A percentile compares a stretch with the other conserved stretches of the same genome.
Conservation (phyloP, 2,329 filamentous ascomycete species). For the Fusarium scirpi region DNA sequence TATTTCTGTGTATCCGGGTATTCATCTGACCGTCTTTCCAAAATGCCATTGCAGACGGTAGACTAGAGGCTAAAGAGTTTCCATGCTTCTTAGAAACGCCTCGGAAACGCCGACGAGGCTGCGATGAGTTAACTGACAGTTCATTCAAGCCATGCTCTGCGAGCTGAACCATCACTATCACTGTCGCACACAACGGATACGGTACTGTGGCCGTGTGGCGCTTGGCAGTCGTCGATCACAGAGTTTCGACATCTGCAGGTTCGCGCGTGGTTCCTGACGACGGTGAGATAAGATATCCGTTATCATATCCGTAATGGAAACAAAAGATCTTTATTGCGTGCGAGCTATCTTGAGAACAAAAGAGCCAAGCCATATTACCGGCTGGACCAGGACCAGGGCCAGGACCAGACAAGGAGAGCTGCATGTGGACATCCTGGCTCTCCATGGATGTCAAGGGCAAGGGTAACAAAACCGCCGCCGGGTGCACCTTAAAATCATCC, state of each 20-base stretch:
- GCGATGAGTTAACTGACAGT: conserved; percentile 18
- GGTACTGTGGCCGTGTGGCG: not conserved
- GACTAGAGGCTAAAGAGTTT: conserved; percentile 4
- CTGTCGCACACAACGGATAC: not conserved
- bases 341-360: conserved; percentile 38
- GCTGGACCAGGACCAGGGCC: not conserved
- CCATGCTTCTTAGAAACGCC: conserved; percentile 10
- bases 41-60: conserved; percentile 8
- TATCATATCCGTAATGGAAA: conserved; percentile 44
- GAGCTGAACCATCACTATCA: not conserved
- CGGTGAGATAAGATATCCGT: conserved; percentile 42
- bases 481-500: conserved; percentile 49
- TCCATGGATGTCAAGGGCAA: conserved; percentile 12
- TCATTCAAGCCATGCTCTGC: not conserved
- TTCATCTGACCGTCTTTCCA: conserved; percentile 19
- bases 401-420: conserved; percentile 27
- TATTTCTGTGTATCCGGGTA: conserved; percentile 11
- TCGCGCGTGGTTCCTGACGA: conserved; percentile 30
- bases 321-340: conserved; percentile 43
- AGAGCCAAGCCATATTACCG: conserved; percentile 28
- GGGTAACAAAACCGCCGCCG: conserved; percentile 44
- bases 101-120: conserved; percentile 42
- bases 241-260: conserved; percentile 30
- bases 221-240: conserved; percentile 24
- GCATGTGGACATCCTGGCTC: conserved; percentile 14